phyloP scores from a whole-genome alignment of 306 rosid species.

The Gillenia trifoliata region DNA sequence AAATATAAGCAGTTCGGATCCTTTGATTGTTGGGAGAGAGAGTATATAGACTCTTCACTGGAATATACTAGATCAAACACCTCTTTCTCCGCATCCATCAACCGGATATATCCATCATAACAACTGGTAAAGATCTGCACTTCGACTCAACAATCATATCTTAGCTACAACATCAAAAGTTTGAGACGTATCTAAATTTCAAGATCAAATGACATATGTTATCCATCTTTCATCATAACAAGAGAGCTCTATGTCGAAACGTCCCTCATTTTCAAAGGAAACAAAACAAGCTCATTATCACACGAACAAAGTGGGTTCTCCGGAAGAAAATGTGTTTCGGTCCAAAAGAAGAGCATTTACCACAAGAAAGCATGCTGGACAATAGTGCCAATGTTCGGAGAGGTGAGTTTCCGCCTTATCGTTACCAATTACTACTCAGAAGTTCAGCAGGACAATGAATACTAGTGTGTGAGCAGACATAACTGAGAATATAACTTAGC shows the following conservation, averaged over 20 bases:
- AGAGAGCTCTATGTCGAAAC: no score
- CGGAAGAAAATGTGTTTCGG: no score
- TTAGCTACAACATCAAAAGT: not conserved
- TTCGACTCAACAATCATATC: conserved; percentile 1
- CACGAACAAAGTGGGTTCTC: no score
- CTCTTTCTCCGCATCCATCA: conserved; percentile 89
- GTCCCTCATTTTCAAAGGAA: no score
- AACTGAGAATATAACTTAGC: not conserved
- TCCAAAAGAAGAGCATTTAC: no score
- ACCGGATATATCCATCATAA: conserved; percentile 62
- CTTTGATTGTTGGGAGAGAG: conserved; percentile 50
- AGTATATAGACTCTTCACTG: conserved; percentile 39
- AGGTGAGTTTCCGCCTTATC: not conserved
- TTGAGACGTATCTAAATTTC: not conserved
- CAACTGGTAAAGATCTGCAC: conserved; percentile 72
- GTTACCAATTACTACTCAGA: not conserved
- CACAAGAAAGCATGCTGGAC: not conserved
- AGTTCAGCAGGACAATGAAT: not conserved
- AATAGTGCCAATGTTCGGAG: not conserved
- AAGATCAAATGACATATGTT: no score
- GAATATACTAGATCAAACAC: conserved; percentile 59
- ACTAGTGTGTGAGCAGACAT: not conserved
- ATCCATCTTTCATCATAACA: no score
- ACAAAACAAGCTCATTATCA: no score
- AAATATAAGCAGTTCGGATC: conserved; percentile 63